Evolutionary conservation across 306 rosid genomes (phyloP), one percentile per base, ranked within the genome.

Genomic region (Rosa chinensis): DNA sequence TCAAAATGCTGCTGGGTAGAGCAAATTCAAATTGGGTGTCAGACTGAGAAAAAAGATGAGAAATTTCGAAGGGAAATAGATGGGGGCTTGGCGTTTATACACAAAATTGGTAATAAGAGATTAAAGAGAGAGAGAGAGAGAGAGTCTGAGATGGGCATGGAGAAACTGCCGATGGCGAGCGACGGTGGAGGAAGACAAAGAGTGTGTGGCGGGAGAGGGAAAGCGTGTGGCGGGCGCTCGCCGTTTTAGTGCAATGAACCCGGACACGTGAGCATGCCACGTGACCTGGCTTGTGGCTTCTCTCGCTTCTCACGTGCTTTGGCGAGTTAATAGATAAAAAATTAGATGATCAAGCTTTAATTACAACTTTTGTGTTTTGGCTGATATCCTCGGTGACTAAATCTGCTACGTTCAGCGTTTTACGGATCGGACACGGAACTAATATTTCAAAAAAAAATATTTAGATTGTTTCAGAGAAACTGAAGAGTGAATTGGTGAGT

Each of bases 201-300:
- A 78, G 92, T 79, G 28, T 44, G 94, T 83, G 93, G 93, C 85
- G 44, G 45, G 23, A 16, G 70, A 64, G 11, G 17, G 80, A 84
- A 10, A 42, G 92, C 87, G 92, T 87, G 90, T 90, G 94, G 66
- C 32, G 10, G 6, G 35, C 77, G 78, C 80, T 4, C 58, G 91
- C 79, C 82, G 10, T 9, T 42, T 53, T 0, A 55, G 28, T 52
- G 43, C 69, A 35, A 40, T 18, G 59, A 70, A 55, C 75, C 14
- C 39, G 17, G 73, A 35, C 83, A 80, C 80, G 61, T 85, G 81
- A 78, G 79, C 56, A 37, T 0, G 67, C 75, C 92, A 86, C 91
- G 91, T 85, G 83, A 68, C 70, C 52, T 40, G 35, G 35, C 35
- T 32, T 32, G 3, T 32, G 35, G 35, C 35, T 32, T 32, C 35